Base-by-base conservation (phyloP, 257 asterid genomes). In the Catharanthus roseus region DNA sequence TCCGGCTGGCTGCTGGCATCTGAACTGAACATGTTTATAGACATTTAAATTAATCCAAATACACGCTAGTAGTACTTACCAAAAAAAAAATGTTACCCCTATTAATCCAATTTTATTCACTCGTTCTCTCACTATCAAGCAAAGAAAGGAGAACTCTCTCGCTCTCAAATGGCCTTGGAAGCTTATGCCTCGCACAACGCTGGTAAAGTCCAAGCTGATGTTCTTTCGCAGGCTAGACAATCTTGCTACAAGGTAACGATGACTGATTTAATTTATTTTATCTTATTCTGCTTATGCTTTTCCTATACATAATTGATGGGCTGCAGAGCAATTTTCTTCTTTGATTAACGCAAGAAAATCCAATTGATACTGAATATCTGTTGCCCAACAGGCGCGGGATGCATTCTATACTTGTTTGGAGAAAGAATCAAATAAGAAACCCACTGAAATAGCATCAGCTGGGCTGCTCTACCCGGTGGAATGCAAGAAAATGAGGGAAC, bases 391-490 rank as follows among this genome's bases (percentile, higher is more conserved):
- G 99, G 99, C 99, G 12, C 95, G 97, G n/a, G 97, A 93, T 74
- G 87, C 96, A 39, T 93, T 93, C 79, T 93, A 93, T 68, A 74
- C 90, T n/a, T 93, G 96, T 71, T 49, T 93, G 63, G 97, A 82
- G 90, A 86, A 77, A 72, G 85, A 91, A 78, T 77, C 90, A 15
- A 69, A 66, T 86, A 91, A 89, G 88, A 91, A 89, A 63, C 89
- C 92, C 44, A 85, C 97, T 28, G 97, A 93, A 84, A 82, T 71
- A 21, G 99, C 87, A 42, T 81, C 88, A 23, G 95, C 91, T 6
- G 99, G 99, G 76, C 77, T 91, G 83, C 89, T 93, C 26, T 93
- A 89, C 86, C 97, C 99, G 1, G 79, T 69, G 21, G 96, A 93
- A 19, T 93, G 99, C 93, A 88, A 84, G 90, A 86, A 81, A 74